Evolutionary conservation across 495 filamentous ascomycete genomes (phyloP), one percentile per base, ranked within the genome.

Genomic region (Amorphotheca resinae): DNA sequence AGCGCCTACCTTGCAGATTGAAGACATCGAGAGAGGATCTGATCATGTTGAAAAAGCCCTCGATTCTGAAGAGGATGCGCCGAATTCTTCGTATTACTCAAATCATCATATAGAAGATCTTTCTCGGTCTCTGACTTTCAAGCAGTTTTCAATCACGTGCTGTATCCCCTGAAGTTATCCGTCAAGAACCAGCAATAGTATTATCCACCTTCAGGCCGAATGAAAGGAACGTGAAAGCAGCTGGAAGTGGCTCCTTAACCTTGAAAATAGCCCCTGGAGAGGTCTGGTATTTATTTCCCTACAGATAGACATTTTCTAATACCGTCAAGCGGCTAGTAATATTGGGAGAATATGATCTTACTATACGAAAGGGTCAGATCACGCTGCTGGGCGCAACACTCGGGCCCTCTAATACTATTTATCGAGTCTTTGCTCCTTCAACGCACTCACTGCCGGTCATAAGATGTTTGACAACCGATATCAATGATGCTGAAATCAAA

Each of bases 381-480:
- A 73, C 73, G 49, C 46, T 81, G n/a, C 66, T 77, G 51, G 85
- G 85, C 3, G 77, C 82, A 0, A 74, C 70, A 15, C 46, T 93
- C 6, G 64, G 65, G 25, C 57, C 72, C 7, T 72, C 71, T 0
- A 62, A 71, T 12, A 52, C 55, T 1, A 39, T 69, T 0, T 69
- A 79, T 46, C 67, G 76, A 58, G 70, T 89, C 7, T 81, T 79
- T 63, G 80, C 81, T 22, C 80, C 83, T 9, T 76, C 72, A 28
- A 87, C 80, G 7, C 84, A 91, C 58, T 77, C 84, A 4, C 62
- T 91, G 12, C 84, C 85, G 1, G 68, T 80, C 8, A 73, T 93
- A 36, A 69, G 76, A 40, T 78, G 72, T 12, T 63, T 61, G 14
- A 58, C 67, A 17, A 65, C 72, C 0, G 55, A 61, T 17, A 50